A percentile compares a stretch with the other conserved stretches of the same genome.
phyloP scores from a whole-genome alignment of 345 rosid genomes.

The Bruguiera parviflora region DNA sequence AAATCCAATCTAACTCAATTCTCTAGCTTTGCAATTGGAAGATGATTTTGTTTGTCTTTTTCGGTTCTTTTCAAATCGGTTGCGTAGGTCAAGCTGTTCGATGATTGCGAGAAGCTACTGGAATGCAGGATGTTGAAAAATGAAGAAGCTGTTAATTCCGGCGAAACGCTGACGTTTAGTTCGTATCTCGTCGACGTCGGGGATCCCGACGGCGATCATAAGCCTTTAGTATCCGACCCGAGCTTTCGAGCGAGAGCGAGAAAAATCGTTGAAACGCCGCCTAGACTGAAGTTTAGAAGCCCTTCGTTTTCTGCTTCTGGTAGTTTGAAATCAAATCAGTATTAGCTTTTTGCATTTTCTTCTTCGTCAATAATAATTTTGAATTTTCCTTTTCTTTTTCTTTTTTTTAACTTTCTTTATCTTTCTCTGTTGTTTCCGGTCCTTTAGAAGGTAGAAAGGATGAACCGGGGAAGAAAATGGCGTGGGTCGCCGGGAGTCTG shows the following conservation, averaged over 20 bases:
- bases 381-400: too few species aligned
- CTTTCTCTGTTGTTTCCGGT: neutral
- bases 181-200: slow-evolving; percentile 68
- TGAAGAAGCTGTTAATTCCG: slow-evolving; percentile 50
- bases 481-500: slow-evolving; percentile 15
- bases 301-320: slow-evolving; percentile 39
- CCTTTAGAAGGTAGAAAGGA: slow-evolving; percentile 27
- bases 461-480: slow-evolving; percentile 26
- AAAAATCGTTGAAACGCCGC: slow-evolving; percentile 16
- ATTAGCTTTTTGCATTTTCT: neutral
- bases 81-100: slow-evolving; percentile 61
- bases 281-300: slow-evolving; percentile 37
- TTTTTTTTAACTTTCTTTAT: too few species aligned
- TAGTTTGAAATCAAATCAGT: slow-evolving; percentile 7
- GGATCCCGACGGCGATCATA: slow-evolving; percentile 36
- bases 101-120: slow-evolving; percentile 60
- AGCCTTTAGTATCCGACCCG: slow-evolving; percentile 19
- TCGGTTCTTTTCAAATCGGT: neutral
- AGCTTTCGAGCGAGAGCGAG: slow-evolving; percentile 22
- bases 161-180: slow-evolving; percentile 54
- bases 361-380: slow-evolving; percentile 1
- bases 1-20: too few species aligned
- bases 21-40: neutral
- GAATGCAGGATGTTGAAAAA: slow-evolving; percentile 67
- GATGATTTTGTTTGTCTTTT: neutral